phyloP scores from a whole-genome alignment of 2,329 filamentous ascomycete species.

The Alternaria metachromatica region DNA sequence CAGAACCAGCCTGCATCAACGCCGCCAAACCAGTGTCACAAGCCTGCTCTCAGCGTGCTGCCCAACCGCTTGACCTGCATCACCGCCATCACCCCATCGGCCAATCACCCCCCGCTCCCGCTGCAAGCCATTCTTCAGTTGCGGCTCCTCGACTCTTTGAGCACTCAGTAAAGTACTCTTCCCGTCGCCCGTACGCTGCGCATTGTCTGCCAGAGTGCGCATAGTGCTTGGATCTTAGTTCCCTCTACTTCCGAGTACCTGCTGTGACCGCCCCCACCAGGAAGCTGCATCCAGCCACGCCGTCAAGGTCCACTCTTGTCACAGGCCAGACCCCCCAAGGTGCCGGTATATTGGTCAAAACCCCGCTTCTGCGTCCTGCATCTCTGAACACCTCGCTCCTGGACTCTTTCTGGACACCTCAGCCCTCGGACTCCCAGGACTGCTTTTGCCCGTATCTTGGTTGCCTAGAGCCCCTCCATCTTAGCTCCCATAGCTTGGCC shows the following conservation, averaged over 20 bases:
- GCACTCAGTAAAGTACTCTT: slow-evolving; percentile 12
- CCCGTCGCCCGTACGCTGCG: slow-evolving; percentile 29
- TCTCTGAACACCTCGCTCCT: slow-evolving; percentile 35
- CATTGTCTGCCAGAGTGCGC: slow-evolving; percentile 23
- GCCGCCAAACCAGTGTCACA: neutral
- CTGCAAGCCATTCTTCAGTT: slow-evolving; percentile 28
- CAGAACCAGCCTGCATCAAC: neutral
- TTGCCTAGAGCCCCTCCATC: slow-evolving; percentile 39
- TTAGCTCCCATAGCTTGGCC: slow-evolving; percentile 45
- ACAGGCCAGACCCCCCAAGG: slow-evolving; percentile 34
- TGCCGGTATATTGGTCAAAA: slow-evolving; percentile 48
- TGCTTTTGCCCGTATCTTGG: slow-evolving; percentile 31
- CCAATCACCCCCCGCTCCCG: slow-evolving; percentile 28
- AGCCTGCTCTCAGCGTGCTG: slow-evolving; percentile 15
- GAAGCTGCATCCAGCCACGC: slow-evolving; percentile 38
- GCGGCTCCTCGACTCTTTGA: slow-evolving; percentile 13
- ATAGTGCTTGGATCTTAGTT: slow-evolving; percentile 21
- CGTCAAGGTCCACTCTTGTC: slow-evolving; percentile 37
- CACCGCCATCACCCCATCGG: slow-evolving; percentile 14
- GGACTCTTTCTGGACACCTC: slow-evolving; percentile 33
- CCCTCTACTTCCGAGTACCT: slow-evolving; percentile 32
- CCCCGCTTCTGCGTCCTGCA: slow-evolving; percentile 41
- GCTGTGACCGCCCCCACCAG: slow-evolving; percentile 21
- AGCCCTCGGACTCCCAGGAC: slow-evolving; percentile 33
- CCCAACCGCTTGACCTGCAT: slow-evolving; percentile 45